These are phyloP conservation scores for Phialophora expanda DNA, from an alignment of 2,329 filamentous ascomycete genomes.

Conservation along the genomic window DNA sequence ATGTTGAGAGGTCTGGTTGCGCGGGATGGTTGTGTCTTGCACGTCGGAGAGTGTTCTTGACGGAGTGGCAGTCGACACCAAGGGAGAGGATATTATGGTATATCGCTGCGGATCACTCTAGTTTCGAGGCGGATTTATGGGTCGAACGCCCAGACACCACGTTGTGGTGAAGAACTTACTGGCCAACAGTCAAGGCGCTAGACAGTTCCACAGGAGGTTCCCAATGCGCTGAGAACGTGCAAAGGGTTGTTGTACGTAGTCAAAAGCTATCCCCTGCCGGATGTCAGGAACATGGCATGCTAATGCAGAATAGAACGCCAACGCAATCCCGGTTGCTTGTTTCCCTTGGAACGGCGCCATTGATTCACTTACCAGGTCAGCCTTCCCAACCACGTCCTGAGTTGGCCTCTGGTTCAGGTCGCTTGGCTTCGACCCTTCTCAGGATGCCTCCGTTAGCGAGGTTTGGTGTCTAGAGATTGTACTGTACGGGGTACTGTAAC, in stretches of 20 bases:
- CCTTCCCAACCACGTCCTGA: background rate
- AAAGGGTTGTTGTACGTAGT: background rate
- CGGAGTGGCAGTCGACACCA: background rate
- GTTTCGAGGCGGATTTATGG: background rate
- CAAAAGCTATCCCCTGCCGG: slow-evolving; percentile 5
- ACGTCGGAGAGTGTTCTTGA: background rate
- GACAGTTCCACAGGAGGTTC: background rate
- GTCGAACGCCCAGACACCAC: background rate
- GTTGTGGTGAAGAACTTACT: background rate
- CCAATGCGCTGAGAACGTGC: background rate
- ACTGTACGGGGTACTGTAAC: too few relatives aligned
- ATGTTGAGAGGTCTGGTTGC: slow-evolving; percentile 3
- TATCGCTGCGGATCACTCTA: slow-evolving; percentile 5
- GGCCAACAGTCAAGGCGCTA: background rate
- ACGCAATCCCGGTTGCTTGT: slow-evolving; percentile 4
- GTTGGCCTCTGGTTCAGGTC: background rate
- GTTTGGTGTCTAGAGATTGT: slow-evolving; percentile 5
- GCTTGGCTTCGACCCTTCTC: background rate
- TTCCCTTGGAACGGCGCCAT: slow-evolving; percentile 2
- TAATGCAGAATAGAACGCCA: slow-evolving; percentile 9
- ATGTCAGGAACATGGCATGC: slow-evolving; percentile 11
- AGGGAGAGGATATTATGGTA: background rate
- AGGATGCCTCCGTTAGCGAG: background rate
- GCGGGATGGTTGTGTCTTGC: background rate
- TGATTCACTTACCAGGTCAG: background rate